Evolutionary conservation across 2,329 filamentous ascomycete genomes (phyloP).

Genomic region (Neopestalotiopsis sp.): DNA sequence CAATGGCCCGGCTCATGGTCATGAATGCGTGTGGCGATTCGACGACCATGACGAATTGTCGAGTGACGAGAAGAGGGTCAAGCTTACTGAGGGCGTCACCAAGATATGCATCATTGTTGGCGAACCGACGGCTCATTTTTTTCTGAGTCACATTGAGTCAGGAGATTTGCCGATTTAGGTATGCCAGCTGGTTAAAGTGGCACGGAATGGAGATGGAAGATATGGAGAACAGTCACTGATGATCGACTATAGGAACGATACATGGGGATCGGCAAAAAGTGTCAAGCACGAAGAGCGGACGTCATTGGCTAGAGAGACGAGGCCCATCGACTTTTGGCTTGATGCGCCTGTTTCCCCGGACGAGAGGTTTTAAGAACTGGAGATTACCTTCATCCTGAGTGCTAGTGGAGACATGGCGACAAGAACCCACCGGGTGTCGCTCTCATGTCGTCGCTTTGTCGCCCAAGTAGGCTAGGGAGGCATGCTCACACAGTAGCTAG

Average conservation of each 20-base stretch:
- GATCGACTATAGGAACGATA: not conserved
- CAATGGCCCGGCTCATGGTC: not conserved
- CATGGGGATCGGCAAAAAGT: not conserved
- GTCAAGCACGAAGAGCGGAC: not conserved
- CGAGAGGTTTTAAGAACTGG: not conserved
- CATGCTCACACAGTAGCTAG: not conserved
- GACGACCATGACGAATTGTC: not conserved
- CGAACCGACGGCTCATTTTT: slow-evolving; percentile 13
- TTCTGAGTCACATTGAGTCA: slow-evolving; percentile 10
- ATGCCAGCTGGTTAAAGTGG: not conserved
- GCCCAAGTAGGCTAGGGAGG: not conserved
- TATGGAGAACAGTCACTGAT: slow-evolving; percentile 2
- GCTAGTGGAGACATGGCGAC: slow-evolving; percentile 13
- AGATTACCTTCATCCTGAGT: slow-evolving; percentile 9
- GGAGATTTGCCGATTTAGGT: not conserved
- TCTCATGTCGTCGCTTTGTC: not conserved
- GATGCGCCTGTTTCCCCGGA: not conserved
- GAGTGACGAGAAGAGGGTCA: not conserved
- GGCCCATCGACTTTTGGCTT: slow-evolving; percentile 8
- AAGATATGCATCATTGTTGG: slow-evolving; percentile 16
- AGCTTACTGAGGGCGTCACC: slow-evolving; percentile 11
- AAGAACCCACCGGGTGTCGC: not conserved
- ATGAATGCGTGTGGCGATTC: not conserved
- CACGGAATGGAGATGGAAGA: not conserved
- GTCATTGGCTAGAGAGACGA: slow-evolving; percentile 6